phyloP scores from a whole-genome alignment of 192 early-diverging fungal genomes.

The Ramicandelaber brevisporus region DNA sequence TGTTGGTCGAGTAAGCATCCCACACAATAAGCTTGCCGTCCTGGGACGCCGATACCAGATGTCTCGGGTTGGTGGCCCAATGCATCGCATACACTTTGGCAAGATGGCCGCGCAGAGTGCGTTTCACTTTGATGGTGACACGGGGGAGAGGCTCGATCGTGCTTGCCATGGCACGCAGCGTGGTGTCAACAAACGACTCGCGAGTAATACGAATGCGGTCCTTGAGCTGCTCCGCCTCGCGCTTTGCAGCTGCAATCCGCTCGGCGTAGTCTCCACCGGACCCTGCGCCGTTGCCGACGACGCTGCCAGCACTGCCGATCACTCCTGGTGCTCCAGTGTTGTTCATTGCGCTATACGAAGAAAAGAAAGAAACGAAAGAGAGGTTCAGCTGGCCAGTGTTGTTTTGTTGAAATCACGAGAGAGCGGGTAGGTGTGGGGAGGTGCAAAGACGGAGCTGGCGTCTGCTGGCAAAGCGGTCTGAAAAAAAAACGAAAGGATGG shows the following conservation, averaged over 20 bases:
- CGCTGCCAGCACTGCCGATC: too few species aligned
- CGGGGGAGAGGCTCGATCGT: constrained; percentile 71
- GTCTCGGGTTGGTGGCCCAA: constrained; percentile 92
- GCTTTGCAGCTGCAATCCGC: constrained; percentile 64
- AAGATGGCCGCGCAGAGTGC: constrained; percentile 92
- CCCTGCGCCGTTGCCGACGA: too few species aligned
- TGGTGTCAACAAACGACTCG: constrained; percentile 83
- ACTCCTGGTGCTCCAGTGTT: too few species aligned
- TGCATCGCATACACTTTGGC: constrained; percentile 99
- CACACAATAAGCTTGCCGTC: constrained; percentile 99
- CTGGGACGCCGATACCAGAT: constrained; percentile 94
- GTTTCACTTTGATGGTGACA: constrained; percentile 82
- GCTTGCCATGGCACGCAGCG: constrained; percentile 60
- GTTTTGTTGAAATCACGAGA: too few species aligned
- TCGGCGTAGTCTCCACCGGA: constrained; percentile 67
- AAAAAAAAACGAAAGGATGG: too few species aligned
- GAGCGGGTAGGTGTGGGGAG: too few species aligned
- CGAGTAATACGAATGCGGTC: constrained; percentile 88
- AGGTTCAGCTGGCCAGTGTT: too few species aligned
- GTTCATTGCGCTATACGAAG: too few species aligned
- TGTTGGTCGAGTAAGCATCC: constrained; percentile 98
- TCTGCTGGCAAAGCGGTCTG: too few species aligned
- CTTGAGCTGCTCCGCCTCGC: constrained; percentile 87
- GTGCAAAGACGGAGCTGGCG: too few species aligned
- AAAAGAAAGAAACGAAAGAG: too few species aligned